A percentile compares a stretch with the other conserved stretches of the same genome.
Conservation (phyloP, 2,329 filamentous ascomycete species). For the Fusarium chuoi region DNA sequence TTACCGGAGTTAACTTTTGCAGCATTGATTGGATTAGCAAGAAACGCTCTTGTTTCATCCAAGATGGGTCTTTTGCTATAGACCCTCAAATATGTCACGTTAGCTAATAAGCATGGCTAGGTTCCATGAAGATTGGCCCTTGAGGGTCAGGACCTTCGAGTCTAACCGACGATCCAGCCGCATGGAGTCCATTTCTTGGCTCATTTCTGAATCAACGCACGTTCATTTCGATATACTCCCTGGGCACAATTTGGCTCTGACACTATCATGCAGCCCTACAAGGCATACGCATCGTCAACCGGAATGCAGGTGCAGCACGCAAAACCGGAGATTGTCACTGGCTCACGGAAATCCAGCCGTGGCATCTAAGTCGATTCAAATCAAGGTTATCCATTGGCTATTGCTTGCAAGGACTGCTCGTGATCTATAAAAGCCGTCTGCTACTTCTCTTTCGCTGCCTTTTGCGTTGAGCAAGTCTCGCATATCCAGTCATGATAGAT, state of each 20-base stretch:
- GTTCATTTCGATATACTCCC: too few relatives aligned
- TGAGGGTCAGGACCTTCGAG: background rate
- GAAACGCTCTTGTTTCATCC: background rate
- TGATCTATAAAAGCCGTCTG: fast-evolving
- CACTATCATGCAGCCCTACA: background rate
- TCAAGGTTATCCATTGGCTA: background rate
- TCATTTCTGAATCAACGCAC: too few relatives aligned
- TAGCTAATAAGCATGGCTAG: background rate
- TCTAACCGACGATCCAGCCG: background rate
- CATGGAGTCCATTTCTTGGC: background rate
- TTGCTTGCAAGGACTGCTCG: background rate
- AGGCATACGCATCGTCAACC: too few relatives aligned
- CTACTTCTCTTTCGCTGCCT: background rate
- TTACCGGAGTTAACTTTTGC: background rate
- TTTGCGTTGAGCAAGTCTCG: background rate
- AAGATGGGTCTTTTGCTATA: background rate
- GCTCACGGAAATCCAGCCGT: too few relatives aligned
- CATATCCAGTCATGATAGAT: background rate
- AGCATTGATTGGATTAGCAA: background rate
- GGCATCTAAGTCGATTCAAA: background rate
- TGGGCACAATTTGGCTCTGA: fast-evolving
- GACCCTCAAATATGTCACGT: too few relatives aligned
- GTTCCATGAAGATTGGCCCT: background rate
- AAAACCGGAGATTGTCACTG: background rate
- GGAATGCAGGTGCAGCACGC: background rate